phyloP scores from a whole-genome alignment of 495 filamentous ascomycete species.

The Glarea lozoyensis region DNA sequence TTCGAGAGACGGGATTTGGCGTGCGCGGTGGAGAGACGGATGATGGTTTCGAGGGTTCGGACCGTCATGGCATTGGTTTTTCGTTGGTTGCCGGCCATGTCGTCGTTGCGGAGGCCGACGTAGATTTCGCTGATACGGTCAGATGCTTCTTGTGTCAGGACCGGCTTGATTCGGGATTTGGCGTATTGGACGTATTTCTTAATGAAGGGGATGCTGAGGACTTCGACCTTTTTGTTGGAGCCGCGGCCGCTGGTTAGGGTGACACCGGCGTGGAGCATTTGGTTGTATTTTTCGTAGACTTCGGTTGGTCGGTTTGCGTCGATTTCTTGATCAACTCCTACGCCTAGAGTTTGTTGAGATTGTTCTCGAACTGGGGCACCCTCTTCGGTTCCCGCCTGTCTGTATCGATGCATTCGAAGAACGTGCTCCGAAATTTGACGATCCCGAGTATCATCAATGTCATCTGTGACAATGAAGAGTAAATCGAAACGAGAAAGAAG shows the following conservation, averaged over 20 bases:
- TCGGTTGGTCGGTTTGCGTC: conserved; percentile 66
- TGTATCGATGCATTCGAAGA: conserved; percentile 93
- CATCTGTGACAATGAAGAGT: conserved; percentile 95
- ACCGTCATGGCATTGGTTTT: conserved; percentile 93
- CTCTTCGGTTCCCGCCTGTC: conserved; percentile 89
- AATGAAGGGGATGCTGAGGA: conserved; percentile 97
- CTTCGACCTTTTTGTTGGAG: conserved; percentile 66
- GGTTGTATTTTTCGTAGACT: conserved; percentile 93
- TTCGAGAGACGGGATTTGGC: conserved; percentile 89
- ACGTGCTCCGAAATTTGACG: conserved; percentile 93
- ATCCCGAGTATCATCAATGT: conserved; percentile 89
- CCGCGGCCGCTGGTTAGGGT: conserved; percentile 64
- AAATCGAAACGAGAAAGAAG: conserved; percentile 98
- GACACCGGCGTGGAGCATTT: conserved; percentile 91
- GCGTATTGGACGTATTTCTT: conserved; percentile 99
- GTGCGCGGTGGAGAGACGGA: conserved; percentile 93
- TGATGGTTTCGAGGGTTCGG: conserved; percentile 93
- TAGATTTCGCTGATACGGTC: conserved; percentile 92
- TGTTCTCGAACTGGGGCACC: conserved; percentile 92
- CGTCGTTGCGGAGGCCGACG: conserved; percentile 89
- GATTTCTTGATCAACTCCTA: conserved; percentile 72
- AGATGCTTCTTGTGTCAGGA: conserved; percentile 85
- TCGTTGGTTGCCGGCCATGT: conserved; percentile 86
- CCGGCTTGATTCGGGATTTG: conserved; percentile 82
- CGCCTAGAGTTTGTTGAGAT: conserved; percentile 72